Percentiles rank a stretch among this genome's conserved stretches.
phyloP scores from a whole-genome alignment of 768 basidiomycete species.

The Myochromella boudieri region DNA sequence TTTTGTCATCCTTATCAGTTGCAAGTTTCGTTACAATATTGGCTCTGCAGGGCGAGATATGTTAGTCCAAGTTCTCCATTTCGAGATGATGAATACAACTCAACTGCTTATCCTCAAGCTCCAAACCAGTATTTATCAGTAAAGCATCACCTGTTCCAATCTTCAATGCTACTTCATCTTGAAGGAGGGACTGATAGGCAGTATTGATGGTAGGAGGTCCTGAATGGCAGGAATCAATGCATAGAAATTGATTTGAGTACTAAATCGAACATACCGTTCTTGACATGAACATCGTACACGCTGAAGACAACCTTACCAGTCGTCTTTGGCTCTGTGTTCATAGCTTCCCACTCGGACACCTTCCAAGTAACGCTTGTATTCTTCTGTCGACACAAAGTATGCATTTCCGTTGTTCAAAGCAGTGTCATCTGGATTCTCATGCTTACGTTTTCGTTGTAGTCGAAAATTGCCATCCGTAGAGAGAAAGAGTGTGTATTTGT shows the following conservation, averaged over 20 bases:
- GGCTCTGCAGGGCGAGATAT: no score
- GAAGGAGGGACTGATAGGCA: conserved; percentile 1
- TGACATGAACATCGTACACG: conserved; percentile 1
- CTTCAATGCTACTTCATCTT: conserved; percentile 1
- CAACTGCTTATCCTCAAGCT: not conserved
- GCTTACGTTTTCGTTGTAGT: no score
- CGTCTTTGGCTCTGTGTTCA: conserved; percentile 5
- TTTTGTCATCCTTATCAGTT: no score
- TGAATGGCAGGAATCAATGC: not conserved
- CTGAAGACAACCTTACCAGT: not conserved
- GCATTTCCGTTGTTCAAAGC: no score
- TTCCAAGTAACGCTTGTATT: no score
- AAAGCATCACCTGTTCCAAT: not conserved
- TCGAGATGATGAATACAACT: not conserved
- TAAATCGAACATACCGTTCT: not conserved
- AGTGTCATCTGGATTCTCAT: no score
- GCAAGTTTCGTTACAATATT: no score
- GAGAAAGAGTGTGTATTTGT: no score
- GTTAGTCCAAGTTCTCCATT: not conserved
- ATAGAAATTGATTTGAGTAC: not conserved
- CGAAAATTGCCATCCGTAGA: no score
- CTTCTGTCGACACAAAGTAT: no score
- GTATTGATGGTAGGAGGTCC: conserved; percentile 3
- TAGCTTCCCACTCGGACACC: conserved; percentile 10
- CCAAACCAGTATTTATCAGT: conserved; percentile 15